phyloP scores from a whole-genome alignment of 2,329 filamentous ascomycete genomes.

The Emergomyces pasteurianus region DNA sequence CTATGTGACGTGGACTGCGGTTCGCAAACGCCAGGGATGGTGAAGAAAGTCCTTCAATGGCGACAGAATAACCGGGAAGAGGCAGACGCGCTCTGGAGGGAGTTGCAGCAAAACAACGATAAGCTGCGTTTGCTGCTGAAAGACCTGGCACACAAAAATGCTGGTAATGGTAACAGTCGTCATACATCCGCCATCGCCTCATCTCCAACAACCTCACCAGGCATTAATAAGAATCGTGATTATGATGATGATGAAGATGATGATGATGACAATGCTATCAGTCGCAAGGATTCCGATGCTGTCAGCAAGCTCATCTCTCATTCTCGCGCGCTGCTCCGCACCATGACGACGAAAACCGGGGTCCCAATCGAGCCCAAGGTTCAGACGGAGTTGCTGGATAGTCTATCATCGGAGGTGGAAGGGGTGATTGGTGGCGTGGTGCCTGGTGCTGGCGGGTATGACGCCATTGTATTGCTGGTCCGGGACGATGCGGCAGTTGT shows the following conservation, averaged over 20 bases:
- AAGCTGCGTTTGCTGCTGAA: slow-evolving; percentile 54
- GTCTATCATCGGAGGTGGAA: slow-evolving; percentile 51
- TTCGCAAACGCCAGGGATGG: slow-evolving; percentile 88
- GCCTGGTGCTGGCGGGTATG: slow-evolving; percentile 85
- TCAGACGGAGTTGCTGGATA: slow-evolving; percentile 77
- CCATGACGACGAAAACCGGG: slow-evolving; percentile 60
- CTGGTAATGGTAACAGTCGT: background rate
- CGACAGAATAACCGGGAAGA: slow-evolving; percentile 49
- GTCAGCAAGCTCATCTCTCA: slow-evolving; percentile 40
- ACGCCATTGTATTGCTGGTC: slow-evolving; percentile 74
- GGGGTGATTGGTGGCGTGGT: slow-evolving; percentile 88
- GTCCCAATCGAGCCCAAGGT: slow-evolving; percentile 82
- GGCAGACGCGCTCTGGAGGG: slow-evolving; percentile 61
- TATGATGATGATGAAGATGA: background rate
- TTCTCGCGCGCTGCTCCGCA: slow-evolving; percentile 52
- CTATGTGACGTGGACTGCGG: slow-evolving; percentile 97
- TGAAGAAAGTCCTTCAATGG: slow-evolving; percentile 83
- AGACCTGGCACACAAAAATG: slow-evolving; percentile 28
- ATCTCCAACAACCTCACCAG: background rate
- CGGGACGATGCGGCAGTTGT: slow-evolving; percentile 58
- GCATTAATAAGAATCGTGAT: background rate
- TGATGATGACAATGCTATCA: slow-evolving; percentile 20
- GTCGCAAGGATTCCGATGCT: slow-evolving; percentile 36
- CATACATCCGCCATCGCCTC: background rate
- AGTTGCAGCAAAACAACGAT: slow-evolving; percentile 64